Percentiles rank a stretch among this genome's conserved stretches.
These are phyloP conservation scores for Podila horticola DNA, from an alignment of 192 early-diverging fungal genomes.

Conservation along the genomic window DNA sequence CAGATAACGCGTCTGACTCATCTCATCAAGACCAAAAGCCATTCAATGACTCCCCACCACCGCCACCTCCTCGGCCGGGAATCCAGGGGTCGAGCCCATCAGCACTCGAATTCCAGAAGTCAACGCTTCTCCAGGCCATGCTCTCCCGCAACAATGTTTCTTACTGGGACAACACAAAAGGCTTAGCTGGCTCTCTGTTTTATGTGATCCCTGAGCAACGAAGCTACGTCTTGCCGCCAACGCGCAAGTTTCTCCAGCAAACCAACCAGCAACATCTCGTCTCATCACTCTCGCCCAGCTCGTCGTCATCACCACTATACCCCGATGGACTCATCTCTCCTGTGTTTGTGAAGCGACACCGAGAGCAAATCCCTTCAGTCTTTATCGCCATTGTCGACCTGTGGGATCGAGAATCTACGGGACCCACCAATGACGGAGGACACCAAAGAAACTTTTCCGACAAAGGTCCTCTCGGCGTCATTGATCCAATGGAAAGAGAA, in stretches of 20 bases:
- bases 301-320: slow-evolving; percentile 73
- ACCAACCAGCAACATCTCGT: slow-evolving; percentile 18
- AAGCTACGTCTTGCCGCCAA: slow-evolving; percentile 31
- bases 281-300: slow-evolving; percentile 73
- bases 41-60: slow-evolving; percentile 14
- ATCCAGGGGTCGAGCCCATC: slow-evolving; percentile 15
- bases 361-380: slow-evolving; percentile 67
- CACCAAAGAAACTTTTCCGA: slow-evolving; percentile 18
- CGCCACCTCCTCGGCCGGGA: slow-evolving; percentile 26
- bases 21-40: slow-evolving; percentile 4
- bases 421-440: not conserved
- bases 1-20: slow-evolving; percentile 39
- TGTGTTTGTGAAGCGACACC: slow-evolving; percentile 75
- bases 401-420: slow-evolving; percentile 57
- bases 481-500: slow-evolving; percentile 71
- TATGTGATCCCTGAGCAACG: slow-evolving; percentile 47
- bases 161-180: slow-evolving; percentile 34
- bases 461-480: slow-evolving; percentile 52
- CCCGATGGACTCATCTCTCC: slow-evolving; percentile 88
- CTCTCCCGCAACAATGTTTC: slow-evolving; percentile 42
- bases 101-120: slow-evolving; percentile 39
- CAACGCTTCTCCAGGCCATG: slow-evolving; percentile 44
- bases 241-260: slow-evolving; percentile 45
- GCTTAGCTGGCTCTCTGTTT: slow-evolving; percentile 32
- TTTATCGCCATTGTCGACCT: slow-evolving; percentile 78